These are phyloP conservation scores for Exophiala viscosa DNA, from an alignment of 2,329 filamentous ascomycete genomes.

Conservation along the genomic window DNA sequence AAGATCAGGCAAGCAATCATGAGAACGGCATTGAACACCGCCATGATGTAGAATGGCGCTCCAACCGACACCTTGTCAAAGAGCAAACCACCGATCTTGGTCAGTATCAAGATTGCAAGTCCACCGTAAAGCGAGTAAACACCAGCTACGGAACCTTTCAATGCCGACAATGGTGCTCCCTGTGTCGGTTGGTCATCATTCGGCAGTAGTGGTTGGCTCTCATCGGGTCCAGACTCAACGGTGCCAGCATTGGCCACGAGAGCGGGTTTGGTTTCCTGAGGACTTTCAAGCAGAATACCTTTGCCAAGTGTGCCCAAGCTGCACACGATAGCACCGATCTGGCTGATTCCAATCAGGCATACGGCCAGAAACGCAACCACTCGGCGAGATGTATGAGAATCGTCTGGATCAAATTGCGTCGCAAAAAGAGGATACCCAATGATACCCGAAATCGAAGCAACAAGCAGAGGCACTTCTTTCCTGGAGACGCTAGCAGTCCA, in stretches of 20 bases:
- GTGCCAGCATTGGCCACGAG: background rate
- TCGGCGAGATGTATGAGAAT: constrained; percentile 64
- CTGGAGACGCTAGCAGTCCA: constrained; percentile 65
- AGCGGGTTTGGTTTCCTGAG: constrained; percentile 8
- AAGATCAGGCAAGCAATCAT: constrained; percentile 38
- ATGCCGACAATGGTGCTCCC: constrained; percentile 44
- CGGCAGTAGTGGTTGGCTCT: constrained; percentile 11
- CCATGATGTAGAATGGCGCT: constrained; percentile 93
- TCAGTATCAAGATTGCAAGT: constrained; percentile 82
- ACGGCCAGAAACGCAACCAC: constrained; percentile 71
- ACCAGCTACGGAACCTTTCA: constrained; percentile 93
- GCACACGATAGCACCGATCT: constrained; percentile 95
- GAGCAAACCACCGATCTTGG: constrained; percentile 80
- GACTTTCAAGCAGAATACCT: constrained; percentile 61
- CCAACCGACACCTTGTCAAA: constrained; percentile 73
- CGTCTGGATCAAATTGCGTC: constrained; percentile 71
- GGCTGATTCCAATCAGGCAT: constrained; percentile 78
- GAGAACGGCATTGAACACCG: constrained; percentile 74
- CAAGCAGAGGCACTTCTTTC: constrained; percentile 70
- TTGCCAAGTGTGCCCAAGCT: constrained; percentile 82
- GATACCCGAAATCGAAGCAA: constrained; percentile 69
- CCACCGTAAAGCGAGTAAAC: constrained; percentile 91
- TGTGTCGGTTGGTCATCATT: background rate
- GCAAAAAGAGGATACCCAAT: constrained; percentile 75
- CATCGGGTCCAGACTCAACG: background rate